Percentiles rank a stretch among this genome's conserved stretches.
phyloP scores from a whole-genome alignment of 1,284 basidiomycete genomes.

The Tilletia indica region DNA sequence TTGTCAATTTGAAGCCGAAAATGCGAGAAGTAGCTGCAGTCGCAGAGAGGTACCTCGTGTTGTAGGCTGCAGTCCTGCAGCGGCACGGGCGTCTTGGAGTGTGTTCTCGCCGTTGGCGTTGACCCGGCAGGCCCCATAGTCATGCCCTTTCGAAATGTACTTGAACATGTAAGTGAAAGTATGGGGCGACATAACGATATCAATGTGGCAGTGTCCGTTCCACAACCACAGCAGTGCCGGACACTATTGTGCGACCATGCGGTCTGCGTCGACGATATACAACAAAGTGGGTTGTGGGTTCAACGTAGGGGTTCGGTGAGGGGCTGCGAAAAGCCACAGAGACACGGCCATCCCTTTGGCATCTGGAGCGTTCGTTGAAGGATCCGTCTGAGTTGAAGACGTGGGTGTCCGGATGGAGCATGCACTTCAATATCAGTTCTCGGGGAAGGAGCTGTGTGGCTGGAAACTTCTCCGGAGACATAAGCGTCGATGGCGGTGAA shows the following conservation, averaged over 20 bases:
- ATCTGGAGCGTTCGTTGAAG: background rate
- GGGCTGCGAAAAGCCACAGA: background rate
- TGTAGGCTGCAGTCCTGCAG: background rate
- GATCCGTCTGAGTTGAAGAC: background rate
- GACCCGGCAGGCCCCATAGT: background rate
- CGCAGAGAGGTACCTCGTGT: background rate
- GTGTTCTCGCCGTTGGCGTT: background rate
- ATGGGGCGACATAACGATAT: background rate
- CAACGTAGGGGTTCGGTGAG: background rate
- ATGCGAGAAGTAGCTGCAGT: background rate
- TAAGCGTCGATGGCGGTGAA: background rate
- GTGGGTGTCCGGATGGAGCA: background rate
- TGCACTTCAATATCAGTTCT: background rate
- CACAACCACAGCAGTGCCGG: background rate
- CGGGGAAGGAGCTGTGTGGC: background rate
- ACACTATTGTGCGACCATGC: background rate
- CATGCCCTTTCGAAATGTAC: background rate
- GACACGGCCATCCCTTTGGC: background rate
- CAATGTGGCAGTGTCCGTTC: conserved; percentile 1
- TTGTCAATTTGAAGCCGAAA: background rate
- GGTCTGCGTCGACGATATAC: background rate
- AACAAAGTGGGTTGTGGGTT: background rate
- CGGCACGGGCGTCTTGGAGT: background rate
- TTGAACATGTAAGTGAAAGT: conserved; percentile 5
- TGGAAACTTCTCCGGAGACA: background rate